Evolutionary conservation across 2,329 filamentous ascomycete species (phyloP).

Genomic region (Clarireedia paspali): DNA sequence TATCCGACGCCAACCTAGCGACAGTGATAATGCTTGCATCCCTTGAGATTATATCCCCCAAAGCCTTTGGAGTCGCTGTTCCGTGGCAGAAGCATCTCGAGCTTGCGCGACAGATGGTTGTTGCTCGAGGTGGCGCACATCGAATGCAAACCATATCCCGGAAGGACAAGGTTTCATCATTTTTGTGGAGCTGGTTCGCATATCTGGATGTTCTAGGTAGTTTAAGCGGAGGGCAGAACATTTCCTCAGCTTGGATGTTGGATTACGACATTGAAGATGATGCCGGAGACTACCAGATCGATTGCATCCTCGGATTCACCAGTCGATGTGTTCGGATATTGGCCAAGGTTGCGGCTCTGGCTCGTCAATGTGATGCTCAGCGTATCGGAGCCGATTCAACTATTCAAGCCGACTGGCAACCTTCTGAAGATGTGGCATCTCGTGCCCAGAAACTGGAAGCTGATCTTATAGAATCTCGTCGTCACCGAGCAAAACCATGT

Average conservation of each 20-base stretch:
- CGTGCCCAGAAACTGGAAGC: conserved; percentile 52
- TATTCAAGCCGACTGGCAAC: conserved; percentile 48
- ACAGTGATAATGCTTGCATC: conserved; percentile 81
- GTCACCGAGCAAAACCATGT: conserved; percentile 33
- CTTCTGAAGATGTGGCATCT: conserved; percentile 43
- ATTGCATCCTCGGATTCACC: conserved; percentile 76
- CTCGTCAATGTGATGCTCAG: conserved; percentile 58
- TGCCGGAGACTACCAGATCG: conserved; percentile 57
- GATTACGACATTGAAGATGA: conserved; percentile 46
- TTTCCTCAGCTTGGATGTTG: conserved; percentile 22
- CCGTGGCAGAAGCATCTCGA: conserved; percentile 75
- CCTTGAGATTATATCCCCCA: conserved; percentile 75
- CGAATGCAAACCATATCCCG: conserved; percentile 38
- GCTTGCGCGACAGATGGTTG: conserved; percentile 68
- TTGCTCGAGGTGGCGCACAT: conserved; percentile 53
- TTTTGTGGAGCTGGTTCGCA: conserved; percentile 75
- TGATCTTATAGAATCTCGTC: conserved; percentile 50
- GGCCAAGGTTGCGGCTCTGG: conserved; percentile 63
- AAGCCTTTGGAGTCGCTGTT: conserved; percentile 71
- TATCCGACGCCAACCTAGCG: conserved; percentile 67
- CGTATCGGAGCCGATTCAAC: conserved; percentile 49
- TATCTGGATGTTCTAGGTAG: conserved; percentile 76
- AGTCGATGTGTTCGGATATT: conserved; percentile 63
- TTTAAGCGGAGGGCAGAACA: conserved; percentile 47
- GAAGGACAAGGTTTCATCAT: conserved; percentile 57